Evolutionary conservation across 176 grass and related monocot species (phyloP).

Genomic region (Cenchrus americanus): DNA sequence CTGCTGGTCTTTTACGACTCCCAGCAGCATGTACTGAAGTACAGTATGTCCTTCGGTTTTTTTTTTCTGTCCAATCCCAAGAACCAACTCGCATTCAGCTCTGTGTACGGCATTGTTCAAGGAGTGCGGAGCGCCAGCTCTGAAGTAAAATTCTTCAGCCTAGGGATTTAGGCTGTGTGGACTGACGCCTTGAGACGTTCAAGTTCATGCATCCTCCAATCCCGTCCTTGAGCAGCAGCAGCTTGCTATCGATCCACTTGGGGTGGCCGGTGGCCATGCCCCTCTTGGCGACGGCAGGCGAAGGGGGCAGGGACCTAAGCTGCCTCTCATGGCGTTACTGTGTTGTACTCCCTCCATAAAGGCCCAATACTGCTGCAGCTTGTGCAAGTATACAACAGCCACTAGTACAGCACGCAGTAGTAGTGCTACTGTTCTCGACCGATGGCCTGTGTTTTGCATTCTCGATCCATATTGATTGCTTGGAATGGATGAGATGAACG

Average conservation of each 20-base stretch:
- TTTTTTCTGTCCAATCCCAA: not conserved
- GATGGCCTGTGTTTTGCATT: not conserved
- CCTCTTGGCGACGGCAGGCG: conserved; percentile 23
- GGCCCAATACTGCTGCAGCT: not conserved
- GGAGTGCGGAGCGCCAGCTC: not conserved
- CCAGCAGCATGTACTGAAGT: not conserved
- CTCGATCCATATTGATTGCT: conserved; percentile 29
- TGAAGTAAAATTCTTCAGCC: not conserved
- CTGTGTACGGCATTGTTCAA: too few relatives aligned
- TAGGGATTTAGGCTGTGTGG: not conserved
- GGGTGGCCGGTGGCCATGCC: conserved; percentile 4
- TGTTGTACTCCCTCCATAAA: conserved; percentile 18
- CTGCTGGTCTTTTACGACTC: not conserved
- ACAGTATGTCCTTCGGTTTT: not conserved
- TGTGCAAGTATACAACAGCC: not conserved
- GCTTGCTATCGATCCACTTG: conserved; percentile 17
- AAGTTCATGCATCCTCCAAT: not conserved
- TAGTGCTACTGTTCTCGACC: conserved; percentile 10
- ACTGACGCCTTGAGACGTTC: not conserved
- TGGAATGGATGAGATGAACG: not conserved
- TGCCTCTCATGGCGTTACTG: conserved; percentile 33
- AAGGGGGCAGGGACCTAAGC: conserved; percentile 36
- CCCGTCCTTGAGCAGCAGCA: not conserved
- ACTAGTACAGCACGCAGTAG: not conserved
- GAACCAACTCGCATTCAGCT: not conserved